Evolutionary conservation across 345 rosid genomes (phyloP), one percentile per base, ranked within the genome.

Genomic region (Eutrema yunnanense): DNA sequence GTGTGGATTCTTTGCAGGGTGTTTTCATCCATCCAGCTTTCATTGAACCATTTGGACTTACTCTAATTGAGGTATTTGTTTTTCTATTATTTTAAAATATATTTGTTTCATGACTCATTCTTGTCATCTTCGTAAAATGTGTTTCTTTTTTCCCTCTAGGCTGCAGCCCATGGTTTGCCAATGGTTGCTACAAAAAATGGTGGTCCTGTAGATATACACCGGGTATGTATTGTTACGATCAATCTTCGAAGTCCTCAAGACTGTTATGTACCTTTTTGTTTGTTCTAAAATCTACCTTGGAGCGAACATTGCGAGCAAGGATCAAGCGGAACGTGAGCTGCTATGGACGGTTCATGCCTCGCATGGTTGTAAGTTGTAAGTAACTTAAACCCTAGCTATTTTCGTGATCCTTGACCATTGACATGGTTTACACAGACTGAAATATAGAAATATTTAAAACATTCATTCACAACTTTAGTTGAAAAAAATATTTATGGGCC

Each of bases 1-100:
- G 26, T 1, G 29, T 71, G 43, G 27, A 10, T 43, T 8, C 9
- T 40, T 29, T 84, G 82, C 89, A 96, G 99, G 99, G 98, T 60
- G 99, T 96, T 58, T 96, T 96, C 81, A 89, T 96, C 69, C 92
- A 96, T 84, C 99, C 99, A 73, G 98, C 99, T 76, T 85, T 96
- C 82, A 90, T 92, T 1, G 99, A 96, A 80, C 99, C 99, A 13
- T 94, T 94, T 84, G 98, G 98, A 48, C 98, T 94, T 67, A 94
- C 98, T 56, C 81, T 94, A 59, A 94, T 96, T 47, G 97, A 96
- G 99, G 99, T 96, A 67, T 74, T 32, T 48, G 70, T 51, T 72
- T 41, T 27, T 66, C 22, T 74, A 67, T 41, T 53, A 4, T 47
- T 69, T 12, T 60, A 62, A 60, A 36, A 46, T 52, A 33, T 44